Conservation (phyloP, 495 filamentous ascomycete genomes). For the Parachaetomium inaequale region DNA sequence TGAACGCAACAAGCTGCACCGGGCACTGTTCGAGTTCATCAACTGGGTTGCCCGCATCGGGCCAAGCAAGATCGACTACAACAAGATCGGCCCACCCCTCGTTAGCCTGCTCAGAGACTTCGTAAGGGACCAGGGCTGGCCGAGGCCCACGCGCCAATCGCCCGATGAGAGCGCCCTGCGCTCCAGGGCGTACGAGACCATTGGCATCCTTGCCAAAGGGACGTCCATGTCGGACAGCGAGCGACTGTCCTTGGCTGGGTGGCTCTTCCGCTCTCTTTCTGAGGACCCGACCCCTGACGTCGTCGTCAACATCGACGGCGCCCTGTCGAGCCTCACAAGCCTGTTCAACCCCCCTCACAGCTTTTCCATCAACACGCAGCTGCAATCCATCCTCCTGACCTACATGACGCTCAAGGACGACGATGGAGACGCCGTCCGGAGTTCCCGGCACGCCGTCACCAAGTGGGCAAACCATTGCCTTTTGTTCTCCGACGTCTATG, state of each 20-base stretch:
- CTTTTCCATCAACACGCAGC: slow-evolving; percentile 29
- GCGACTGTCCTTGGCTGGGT: slow-evolving; percentile 57
- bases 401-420: slow-evolving; percentile 62
- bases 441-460: slow-evolving; percentile 74
- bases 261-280: slow-evolving; percentile 77
- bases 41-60: slow-evolving; percentile 82
- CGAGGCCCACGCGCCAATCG: slow-evolving; percentile 54
- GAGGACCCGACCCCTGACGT: slow-evolving; percentile 73
- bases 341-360: slow-evolving; percentile 49
- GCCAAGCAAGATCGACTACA: slow-evolving; percentile 50
- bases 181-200: slow-evolving; percentile 74
- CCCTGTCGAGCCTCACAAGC: slow-evolving; percentile 66
- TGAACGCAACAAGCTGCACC: slow-evolving; percentile 53
- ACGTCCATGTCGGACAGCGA: slow-evolving; percentile 48
- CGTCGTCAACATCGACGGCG: slow-evolving; percentile 83
- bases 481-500: slow-evolving; percentile 69
- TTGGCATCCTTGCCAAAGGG: slow-evolving; percentile 72
- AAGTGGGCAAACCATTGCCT: slow-evolving; percentile 90
- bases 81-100: slow-evolving; percentile 62
- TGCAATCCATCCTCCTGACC: slow-evolving; percentile 55
- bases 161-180: slow-evolving; percentile 62
- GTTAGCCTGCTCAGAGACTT: slow-evolving; percentile 69
- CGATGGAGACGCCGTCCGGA: slow-evolving; percentile 54
- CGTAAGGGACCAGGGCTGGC: slow-evolving; percentile 81
- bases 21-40: slow-evolving; percentile 82